Percentiles rank a stretch among this genome's conserved stretches.
Conservation (phyloP, 2,329 filamentous ascomycete genomes). For the Alternaria burnsii region DNA sequence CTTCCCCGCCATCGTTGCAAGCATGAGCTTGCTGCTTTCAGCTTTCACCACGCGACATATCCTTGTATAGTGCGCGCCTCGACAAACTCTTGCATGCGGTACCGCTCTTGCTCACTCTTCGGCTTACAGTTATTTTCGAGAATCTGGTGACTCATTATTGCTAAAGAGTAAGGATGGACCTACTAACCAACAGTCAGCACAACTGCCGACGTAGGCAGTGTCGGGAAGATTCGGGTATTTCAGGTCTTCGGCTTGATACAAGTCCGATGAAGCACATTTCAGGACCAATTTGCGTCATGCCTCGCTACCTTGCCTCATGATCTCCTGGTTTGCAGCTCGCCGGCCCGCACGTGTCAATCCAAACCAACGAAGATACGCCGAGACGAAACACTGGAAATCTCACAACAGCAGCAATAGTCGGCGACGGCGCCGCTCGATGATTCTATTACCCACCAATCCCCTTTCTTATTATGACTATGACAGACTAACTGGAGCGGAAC, state of each 20-base stretch:
- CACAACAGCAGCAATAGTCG: neutral
- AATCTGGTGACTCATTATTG: neutral
- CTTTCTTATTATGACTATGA: neutral
- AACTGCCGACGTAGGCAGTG: neutral
- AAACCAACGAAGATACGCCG: neutral
- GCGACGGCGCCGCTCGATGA: conserved; percentile 2
- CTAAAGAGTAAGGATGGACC: neutral
- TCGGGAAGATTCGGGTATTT: neutral
- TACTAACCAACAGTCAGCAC: neutral
- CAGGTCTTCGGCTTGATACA: conserved; percentile 3
- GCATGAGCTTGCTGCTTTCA: conserved; percentile 1
- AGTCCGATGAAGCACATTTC: conserved; percentile 2
- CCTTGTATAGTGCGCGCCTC: conserved; percentile 4
- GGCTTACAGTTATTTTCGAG: neutral
- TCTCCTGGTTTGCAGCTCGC: conserved; percentile 2
- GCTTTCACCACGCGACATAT: conserved; percentile 4
- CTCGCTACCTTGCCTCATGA: neutral
- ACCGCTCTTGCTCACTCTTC: conserved; percentile 1
- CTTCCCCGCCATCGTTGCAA: conserved; percentile 6
- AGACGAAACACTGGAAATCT: conserved; percentile 9
- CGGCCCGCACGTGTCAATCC: conserved; percentile 12
- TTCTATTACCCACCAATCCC: conserved; percentile 7
- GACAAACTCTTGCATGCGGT: neutral
- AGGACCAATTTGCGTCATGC: neutral
- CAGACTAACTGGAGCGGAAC: conserved; percentile 7